Evolutionary conservation across 2,329 filamentous ascomycete genomes (phyloP), one percentile per base, ranked within the genome.

Genomic region (Fusarium sulawesiense): DNA sequence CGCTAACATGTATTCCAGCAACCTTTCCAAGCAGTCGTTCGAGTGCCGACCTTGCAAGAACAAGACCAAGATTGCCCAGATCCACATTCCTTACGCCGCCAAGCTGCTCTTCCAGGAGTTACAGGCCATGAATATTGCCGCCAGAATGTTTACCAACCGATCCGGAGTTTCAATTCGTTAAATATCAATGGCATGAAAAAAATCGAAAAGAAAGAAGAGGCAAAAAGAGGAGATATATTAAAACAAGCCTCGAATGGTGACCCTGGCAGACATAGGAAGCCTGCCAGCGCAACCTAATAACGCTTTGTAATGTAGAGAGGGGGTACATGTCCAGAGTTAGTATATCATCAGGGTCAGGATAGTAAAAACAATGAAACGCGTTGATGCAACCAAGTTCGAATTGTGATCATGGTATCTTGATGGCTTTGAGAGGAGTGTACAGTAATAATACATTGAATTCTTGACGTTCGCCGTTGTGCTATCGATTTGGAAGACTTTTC

Each of bases 51-150:
- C 96, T 34, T 99, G 96, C 88, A 96, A 97, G 85, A 99, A 99
- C 87, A 98, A 98, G 88, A 98, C 95, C 70, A 94, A 93, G 84
- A 98, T 99, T 80, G 96, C 95, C 7, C 96, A 99, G 81, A 92
- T 99, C 60, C 93, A 98, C 80, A 97, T 99, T 71, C 96, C 96
- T 1, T 99, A 99, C 79, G 96, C 96, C 4, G 96, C 96, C 66
- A 99, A 99, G 85, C 87, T 99, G 51, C 89, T 99, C 53, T 99
- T 99, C 91, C 96, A 99, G 84, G 96, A 99, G 84, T 85, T 99
- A 73, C 93, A 94, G 78, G 91, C 94, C 51, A 99, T 99, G 96
- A 98, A 98, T 81, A 98, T 99, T 80, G 95, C 96, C 13, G 92
- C 95, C 32, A 91, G 96, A 79, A 95, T 99, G 94, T 99, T 97